These are phyloP conservation scores for Microstroma glucosiphilum DNA, from an alignment of 1,284 basidiomycete species.

Conservation along the genomic window DNA sequence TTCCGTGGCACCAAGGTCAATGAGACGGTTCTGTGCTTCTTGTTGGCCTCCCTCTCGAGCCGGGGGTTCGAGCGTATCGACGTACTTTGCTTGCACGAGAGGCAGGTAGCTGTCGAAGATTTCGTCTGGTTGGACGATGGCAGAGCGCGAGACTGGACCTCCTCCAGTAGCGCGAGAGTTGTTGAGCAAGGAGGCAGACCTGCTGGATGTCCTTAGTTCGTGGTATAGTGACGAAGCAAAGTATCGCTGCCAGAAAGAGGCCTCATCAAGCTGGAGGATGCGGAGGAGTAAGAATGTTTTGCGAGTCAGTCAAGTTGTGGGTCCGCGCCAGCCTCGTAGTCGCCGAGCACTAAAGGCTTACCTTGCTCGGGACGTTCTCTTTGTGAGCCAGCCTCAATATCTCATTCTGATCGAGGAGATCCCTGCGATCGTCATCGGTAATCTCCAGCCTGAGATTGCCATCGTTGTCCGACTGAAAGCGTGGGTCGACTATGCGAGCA, in stretches of 20 bases:
- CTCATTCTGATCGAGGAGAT: constrained; percentile 96
- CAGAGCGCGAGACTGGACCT: background rate
- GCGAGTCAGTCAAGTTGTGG: background rate
- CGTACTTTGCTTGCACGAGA: background rate
- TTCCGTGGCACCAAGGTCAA: constrained; percentile 79
- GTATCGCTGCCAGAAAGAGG: constrained; percentile 92
- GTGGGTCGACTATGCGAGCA: constrained; percentile 45
- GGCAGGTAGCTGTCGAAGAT: constrained; percentile 87
- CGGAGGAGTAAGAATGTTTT: constrained; percentile 11
- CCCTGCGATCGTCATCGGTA: constrained; percentile 83
- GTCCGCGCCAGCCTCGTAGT: background rate
- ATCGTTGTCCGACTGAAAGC: constrained; percentile 36
- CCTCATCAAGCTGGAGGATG: constrained; percentile 66
- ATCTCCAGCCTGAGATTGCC: constrained; percentile 73
- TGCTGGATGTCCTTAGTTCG: constrained; percentile 82
- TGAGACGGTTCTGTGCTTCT: constrained; percentile 67
- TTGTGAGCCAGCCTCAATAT: constrained; percentile 84
- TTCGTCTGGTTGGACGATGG: constrained; percentile 76
- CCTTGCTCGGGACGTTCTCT: constrained; percentile 83
- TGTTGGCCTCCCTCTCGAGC: constrained; percentile 54
- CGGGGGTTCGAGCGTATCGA: constrained; percentile 63
- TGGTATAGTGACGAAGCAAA: constrained; percentile 93
- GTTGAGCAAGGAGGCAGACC: constrained; percentile 70
- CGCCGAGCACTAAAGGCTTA: constrained; percentile 44
- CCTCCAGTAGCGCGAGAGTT: constrained; percentile 41